phyloP scores from a whole-genome alignment of 2,329 filamentous ascomycete genomes.

The Colletotrichum tabaci region DNA sequence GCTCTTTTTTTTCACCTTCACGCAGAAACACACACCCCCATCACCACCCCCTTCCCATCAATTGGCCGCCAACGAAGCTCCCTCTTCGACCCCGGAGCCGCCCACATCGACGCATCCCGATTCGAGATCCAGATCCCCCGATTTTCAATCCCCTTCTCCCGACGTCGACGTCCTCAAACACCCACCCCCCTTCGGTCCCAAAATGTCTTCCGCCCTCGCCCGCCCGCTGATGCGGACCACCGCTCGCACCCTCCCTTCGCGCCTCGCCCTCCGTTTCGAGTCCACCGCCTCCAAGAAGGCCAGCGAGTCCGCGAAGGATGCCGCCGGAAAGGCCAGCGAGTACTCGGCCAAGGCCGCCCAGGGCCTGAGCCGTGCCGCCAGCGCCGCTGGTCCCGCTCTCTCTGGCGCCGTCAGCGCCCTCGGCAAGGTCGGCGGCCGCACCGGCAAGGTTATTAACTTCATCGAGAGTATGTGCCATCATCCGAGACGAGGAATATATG shows the following conservation, averaged over 20 bases:
- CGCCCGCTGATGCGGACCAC: constrained; percentile 64
- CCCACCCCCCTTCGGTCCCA: constrained; percentile 27
- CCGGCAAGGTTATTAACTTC: constrained; percentile 82
- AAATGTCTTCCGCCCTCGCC: constrained; percentile 54
- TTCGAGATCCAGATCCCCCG: constrained; percentile 33
- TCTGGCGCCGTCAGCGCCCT: constrained; percentile 79
- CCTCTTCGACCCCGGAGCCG: constrained; percentile 47
- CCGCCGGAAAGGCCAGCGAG: constrained; percentile 61
- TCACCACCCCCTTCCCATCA: constrained; percentile 50
- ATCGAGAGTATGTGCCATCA: constrained; percentile 81
- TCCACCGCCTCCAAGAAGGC: constrained; percentile 68
- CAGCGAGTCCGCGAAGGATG: constrained; percentile 58
- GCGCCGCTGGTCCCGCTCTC: constrained; percentile 84
- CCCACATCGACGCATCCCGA: constrained; percentile 46
- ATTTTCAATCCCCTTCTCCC: constrained; percentile 26
- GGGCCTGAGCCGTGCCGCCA: constrained; percentile 85
- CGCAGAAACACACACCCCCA: constrained; percentile 40
- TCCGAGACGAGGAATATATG: not conserved
- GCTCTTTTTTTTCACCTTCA: constrained; percentile 44
- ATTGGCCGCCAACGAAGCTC: constrained; percentile 52
- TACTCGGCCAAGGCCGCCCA: constrained; percentile 79
- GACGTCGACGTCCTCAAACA: constrained; percentile 23
- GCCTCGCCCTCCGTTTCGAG: constrained; percentile 71
- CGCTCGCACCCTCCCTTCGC: constrained; percentile 61
- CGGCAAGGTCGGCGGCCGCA: constrained; percentile 85